Base-by-base conservation (phyloP, 2,329 filamentous ascomycete genomes). In the Aspergillus clavatus region DNA sequence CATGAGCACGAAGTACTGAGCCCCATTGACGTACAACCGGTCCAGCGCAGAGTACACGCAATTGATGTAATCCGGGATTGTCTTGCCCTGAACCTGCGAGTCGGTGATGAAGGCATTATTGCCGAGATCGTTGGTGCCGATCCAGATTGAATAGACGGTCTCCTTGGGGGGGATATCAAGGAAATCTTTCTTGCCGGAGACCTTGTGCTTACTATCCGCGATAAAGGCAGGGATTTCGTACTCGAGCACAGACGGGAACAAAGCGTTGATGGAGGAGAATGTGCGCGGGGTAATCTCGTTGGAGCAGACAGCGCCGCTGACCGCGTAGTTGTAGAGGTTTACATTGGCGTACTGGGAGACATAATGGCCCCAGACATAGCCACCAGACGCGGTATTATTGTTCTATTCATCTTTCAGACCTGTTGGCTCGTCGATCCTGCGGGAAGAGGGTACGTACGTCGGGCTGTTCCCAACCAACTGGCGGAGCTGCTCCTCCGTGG, bases 81-180 rank as follows among this genome's bases (percentile, higher is more conserved):
- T 83, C 19, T 80, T 81, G 10, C 76, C 78, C 0, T 69, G 55
- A 4, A 75, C 65, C 60, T 88, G 82, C 19, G 72, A 74, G 59
- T 88, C 83, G 4, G 76, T 80, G 24, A 90, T 63, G 59, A 89
- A 84, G 7, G 77, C 83, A 41, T 74, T 66, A 45, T 72, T 74
- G 18, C 86, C 86, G 7, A 91, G 71, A 58, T 93, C 87, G 60
- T 91, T 91, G 19, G 86, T 89, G 3, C 87, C 87, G 56, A 90
- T 89, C 84, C 84, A 90, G 40, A 90, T 77, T 1, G 81, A 76
- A 58, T 89, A 90, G 2, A 87, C 81, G 0, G 85, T 87, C 51
- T 82, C 81, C 23, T 78, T 67, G 1, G 75, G 55, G 2, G 71
- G 73, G 37, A 71, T 68, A 26, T 64, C 59, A 46, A 78, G 64